phyloP scores from a whole-genome alignment of 1,284 basidiomycete species.

The Tremellales sp. region DNA sequence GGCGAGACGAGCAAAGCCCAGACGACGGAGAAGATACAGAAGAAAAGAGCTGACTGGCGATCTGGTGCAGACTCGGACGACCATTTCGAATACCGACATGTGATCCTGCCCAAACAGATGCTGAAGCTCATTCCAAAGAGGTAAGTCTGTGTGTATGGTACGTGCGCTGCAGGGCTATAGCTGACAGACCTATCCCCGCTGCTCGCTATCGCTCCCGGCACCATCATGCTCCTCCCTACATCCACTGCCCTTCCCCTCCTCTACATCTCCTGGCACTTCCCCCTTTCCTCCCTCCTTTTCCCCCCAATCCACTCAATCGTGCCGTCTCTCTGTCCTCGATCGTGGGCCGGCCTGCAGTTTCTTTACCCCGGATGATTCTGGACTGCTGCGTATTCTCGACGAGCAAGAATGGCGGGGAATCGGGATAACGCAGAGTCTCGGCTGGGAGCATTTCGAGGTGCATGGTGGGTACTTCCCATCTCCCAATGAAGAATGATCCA shows the following conservation, averaged over 20 bases:
- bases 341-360: slow-evolving; percentile 46
- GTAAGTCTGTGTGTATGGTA: slow-evolving; percentile 54
- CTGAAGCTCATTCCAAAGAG: slow-evolving; percentile 81
- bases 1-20: background rate
- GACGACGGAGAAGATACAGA: background rate
- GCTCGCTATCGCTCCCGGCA: no score
- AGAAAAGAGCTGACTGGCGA: background rate
- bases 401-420: slow-evolving; percentile 94
- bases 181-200: no score
- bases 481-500: no score
- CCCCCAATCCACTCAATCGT: background rate
- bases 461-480: slow-evolving; percentile 62
- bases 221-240: no score
- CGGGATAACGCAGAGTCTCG: slow-evolving; percentile 90
- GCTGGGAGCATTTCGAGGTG: slow-evolving; percentile 97
- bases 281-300: background rate
- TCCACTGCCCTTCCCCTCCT: no score
- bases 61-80: slow-evolving; percentile 53
- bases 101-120: slow-evolving; percentile 83
- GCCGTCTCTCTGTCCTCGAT: background rate
- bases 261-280: no score
- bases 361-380: slow-evolving; percentile 65
- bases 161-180: slow-evolving; percentile 4
- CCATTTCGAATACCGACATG: slow-evolving; percentile 71
- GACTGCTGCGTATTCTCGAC: slow-evolving; percentile 72